A percentile compares a stretch with the other conserved stretches of the same genome.
Evolutionary conservation across 1,139 yeast species (phyloP).

Genomic region (Yamadazyma taylorii): DNA sequence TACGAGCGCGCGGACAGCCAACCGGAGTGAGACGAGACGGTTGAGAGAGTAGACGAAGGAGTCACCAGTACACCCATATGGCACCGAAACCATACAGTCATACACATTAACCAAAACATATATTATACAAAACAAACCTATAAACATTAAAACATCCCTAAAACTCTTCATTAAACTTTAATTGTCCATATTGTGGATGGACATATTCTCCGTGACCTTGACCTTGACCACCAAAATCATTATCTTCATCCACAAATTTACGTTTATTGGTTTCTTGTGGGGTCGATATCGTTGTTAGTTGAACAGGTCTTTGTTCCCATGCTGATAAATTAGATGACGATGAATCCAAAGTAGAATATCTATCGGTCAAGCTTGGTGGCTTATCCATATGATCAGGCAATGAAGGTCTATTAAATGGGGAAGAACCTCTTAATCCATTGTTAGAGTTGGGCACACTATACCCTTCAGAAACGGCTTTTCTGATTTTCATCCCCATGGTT

Average conservation of each 20-base stretch:
- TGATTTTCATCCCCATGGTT: slow-evolving; percentile 67
- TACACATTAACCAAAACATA: too few relatives aligned
- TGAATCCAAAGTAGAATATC: slow-evolving; percentile 43
- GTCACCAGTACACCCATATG: too few relatives aligned
- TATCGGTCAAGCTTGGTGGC: slow-evolving; percentile 41
- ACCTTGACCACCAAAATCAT: background rate
- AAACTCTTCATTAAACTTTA: slow-evolving; percentile 48
- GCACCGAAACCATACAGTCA: too few relatives aligned
- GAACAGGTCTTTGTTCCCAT: slow-evolving; percentile 9
- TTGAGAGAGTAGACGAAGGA: too few relatives aligned
- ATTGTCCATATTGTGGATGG: slow-evolving; percentile 39
- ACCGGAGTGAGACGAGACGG: too few relatives aligned
- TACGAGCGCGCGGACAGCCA: too few relatives aligned
- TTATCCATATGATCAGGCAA: slow-evolving; percentile 45
- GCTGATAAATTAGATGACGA: slow-evolving; percentile 12
- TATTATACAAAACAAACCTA: too few relatives aligned
- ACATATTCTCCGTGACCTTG: slow-evolving; percentile 12
- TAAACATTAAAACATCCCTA: slow-evolving; percentile 14
- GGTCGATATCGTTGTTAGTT: slow-evolving; percentile 1
- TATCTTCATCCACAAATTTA: slow-evolving; percentile 32
- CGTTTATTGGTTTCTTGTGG: slow-evolving; percentile 29
- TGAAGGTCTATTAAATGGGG: slow-evolving; percentile 41
- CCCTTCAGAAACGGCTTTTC: slow-evolving; percentile 67
- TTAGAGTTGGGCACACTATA: slow-evolving; percentile 29
- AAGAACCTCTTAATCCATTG: background rate